Percentiles rank a stretch among this genome's conserved stretches.
Evolutionary conservation across 164 flowering plant genomes (phyloP).

Genomic region (Santalum album): DNA sequence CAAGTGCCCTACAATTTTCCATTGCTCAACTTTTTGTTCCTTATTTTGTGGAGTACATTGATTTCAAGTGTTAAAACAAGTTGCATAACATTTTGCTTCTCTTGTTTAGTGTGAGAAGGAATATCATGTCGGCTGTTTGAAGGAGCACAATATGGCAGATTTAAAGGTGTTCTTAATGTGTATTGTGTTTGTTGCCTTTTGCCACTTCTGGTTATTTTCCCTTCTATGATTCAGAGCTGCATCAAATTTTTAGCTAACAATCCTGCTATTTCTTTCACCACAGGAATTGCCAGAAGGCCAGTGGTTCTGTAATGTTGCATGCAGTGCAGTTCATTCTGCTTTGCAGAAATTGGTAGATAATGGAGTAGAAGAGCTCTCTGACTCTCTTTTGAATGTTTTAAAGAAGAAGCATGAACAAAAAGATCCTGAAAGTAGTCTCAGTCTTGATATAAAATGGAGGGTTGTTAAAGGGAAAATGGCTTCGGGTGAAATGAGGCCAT

Average conservation of each 20-base stretch:
- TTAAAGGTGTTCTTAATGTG: slow-evolving; percentile 39
- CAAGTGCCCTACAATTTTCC: too few relatives aligned
- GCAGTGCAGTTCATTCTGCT: slow-evolving; percentile 43
- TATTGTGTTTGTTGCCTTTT: neutral
- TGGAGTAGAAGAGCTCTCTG: slow-evolving; percentile 52
- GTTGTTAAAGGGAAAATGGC: slow-evolving; percentile 50
- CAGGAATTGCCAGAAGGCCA: slow-evolving; percentile 84
- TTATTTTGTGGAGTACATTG: too few relatives aligned
- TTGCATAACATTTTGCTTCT: slow-evolving; percentile 2
- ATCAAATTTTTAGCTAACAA: neutral
- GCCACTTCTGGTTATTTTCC: too few relatives aligned
- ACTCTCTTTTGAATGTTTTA: slow-evolving; percentile 27
- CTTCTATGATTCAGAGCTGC: too few relatives aligned
- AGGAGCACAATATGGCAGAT: slow-evolving; percentile 52
- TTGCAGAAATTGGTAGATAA: slow-evolving; percentile 36
- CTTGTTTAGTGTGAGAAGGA: slow-evolving; percentile 87
- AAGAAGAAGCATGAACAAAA: slow-evolving; percentile 36
- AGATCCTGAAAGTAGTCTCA: slow-evolving; percentile 6
- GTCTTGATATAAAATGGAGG: slow-evolving; percentile 69
- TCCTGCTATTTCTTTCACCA: slow-evolving; percentile 2
- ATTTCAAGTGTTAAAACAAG: too few relatives aligned
- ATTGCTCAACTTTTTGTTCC: too few relatives aligned
- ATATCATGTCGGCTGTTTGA: slow-evolving; percentile 83
- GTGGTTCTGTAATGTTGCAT: slow-evolving; percentile 77
- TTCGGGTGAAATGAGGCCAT: slow-evolving; percentile 30